phyloP scores from a whole-genome alignment of 768 basidiomycete genomes.

The Leucosporidium scottii region DNA sequence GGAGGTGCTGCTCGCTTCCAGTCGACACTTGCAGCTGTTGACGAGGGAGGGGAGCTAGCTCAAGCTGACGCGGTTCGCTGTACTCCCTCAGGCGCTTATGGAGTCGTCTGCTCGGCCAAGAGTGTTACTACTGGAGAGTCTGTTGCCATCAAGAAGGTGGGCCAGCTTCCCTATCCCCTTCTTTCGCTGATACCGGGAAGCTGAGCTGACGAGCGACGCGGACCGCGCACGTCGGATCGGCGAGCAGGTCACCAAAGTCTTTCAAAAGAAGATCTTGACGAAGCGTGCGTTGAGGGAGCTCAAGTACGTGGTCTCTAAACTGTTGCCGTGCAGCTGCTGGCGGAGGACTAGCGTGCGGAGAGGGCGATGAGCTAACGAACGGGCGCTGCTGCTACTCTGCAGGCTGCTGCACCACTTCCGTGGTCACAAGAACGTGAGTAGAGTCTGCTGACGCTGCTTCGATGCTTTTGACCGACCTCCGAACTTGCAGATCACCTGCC shows the following conservation, averaged over 20 bases:
- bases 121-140: constrained; percentile 77
- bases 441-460: background rate
- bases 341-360: background rate
- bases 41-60: no score
- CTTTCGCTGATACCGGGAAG: background rate
- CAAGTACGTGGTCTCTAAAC: constrained; percentile 37
- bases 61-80: constrained; percentile 49
- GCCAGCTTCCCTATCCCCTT: constrained; percentile 36
- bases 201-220: background rate
- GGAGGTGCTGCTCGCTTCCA: no score
- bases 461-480: background rate
- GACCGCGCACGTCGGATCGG: background rate
- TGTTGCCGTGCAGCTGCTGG: background rate
- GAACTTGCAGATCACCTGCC: constrained; percentile 68
- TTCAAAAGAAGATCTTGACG: constrained; percentile 74
- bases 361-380: background rate
- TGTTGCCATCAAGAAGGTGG: constrained; percentile 94
- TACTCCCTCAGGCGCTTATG: constrained; percentile 31
- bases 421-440: constrained; percentile 90
- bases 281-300: constrained; percentile 95
- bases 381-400: background rate
- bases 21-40: no score
- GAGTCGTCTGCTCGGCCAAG: constrained; percentile 42
- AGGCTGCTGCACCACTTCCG: constrained; percentile 95
- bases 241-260: constrained; percentile 40